Conservation (phyloP, 116 monocot species). For the Posidonia oceanica region DNA sequence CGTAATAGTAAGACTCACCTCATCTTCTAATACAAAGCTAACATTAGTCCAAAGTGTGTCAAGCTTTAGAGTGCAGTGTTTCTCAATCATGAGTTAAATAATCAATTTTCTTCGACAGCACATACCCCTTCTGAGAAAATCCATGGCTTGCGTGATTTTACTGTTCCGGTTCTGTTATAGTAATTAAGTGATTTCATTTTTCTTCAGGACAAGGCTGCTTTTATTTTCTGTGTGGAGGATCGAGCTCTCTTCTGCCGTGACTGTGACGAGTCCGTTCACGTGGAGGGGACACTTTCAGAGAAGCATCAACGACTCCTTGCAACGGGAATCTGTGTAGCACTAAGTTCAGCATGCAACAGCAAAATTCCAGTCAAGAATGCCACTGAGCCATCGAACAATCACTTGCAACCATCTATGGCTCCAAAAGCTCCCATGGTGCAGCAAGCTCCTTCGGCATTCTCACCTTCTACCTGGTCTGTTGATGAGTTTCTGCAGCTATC, state of each 20-base stretch:
- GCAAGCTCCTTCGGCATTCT: slow-evolving; percentile 8
- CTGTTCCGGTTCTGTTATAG: no score
- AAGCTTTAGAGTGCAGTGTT: no score
- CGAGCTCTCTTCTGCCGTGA: slow-evolving; percentile 94
- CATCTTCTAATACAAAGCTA: no score
- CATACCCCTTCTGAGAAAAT: no score
- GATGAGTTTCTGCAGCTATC: slow-evolving; percentile 86
- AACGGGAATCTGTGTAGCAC: slow-evolving; percentile 67
- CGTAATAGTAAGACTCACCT: no score
- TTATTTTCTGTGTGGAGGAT: slow-evolving; percentile 96
- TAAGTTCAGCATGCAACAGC: slow-evolving; percentile 21
- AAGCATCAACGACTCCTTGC: slow-evolving; percentile 78
- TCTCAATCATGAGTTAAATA: no score
- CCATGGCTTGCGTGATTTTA: no score
- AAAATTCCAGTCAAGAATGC: slow-evolving; percentile 13
- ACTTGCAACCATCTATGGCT: neutral
- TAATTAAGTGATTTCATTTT: neutral
- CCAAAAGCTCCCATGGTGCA: slow-evolving; percentile 14
- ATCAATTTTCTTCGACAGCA: no score
- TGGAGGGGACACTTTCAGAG: slow-evolving; percentile 56
- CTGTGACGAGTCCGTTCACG: slow-evolving; percentile 80
- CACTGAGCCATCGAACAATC: no score
- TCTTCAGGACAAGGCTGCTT: slow-evolving; percentile 72
- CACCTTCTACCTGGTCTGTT: slow-evolving; percentile 52
- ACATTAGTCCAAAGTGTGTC: no score